Conservation (phyloP, 1,139 yeast genomes). For the Saccharomyces hybrid region DNA sequence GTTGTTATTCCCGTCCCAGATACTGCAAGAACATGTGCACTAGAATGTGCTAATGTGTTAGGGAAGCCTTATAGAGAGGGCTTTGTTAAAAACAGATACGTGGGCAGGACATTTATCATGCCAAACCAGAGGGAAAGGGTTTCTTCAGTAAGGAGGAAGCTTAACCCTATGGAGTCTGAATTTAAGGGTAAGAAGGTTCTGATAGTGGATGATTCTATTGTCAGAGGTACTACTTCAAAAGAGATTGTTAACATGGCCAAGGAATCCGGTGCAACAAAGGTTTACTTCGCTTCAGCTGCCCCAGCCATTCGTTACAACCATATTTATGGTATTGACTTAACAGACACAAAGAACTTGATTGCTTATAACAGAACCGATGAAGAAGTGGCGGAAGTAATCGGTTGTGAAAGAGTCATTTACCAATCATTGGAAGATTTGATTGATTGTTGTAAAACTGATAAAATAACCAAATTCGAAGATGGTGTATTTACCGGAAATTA, state of each 20-base stretch:
- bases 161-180: slow-evolving; percentile 94
- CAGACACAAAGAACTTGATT: slow-evolving; percentile 89
- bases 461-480: slow-evolving; percentile 58
- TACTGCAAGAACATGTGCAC: slow-evolving; percentile 89
- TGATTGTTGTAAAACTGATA: slow-evolving; percentile 61
- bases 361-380: slow-evolving; percentile 72
- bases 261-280: slow-evolving; percentile 93
- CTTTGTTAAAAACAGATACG: slow-evolving; percentile 90
- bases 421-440: slow-evolving; percentile 78
- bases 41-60: slow-evolving; percentile 80
- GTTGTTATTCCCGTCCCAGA: slow-evolving; percentile 98
- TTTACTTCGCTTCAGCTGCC: slow-evolving; percentile 93
- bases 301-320: slow-evolving; percentile 95
- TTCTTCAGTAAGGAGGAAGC: slow-evolving; percentile 86
- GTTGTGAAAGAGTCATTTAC: slow-evolving; percentile 87
- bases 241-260: slow-evolving; percentile 97
- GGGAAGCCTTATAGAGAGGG: slow-evolving; percentile 91
- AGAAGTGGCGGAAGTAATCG: slow-evolving; percentile 70
- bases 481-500: slow-evolving; percentile 97
- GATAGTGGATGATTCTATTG: slow-evolving; percentile 93
- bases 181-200: slow-evolving; percentile 80
- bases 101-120: slow-evolving; percentile 97
- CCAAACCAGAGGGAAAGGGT: slow-evolving; percentile 94
- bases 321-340: slow-evolving; percentile 93
- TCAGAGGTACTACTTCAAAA: slow-evolving; percentile 93